phyloP scores from a whole-genome alignment of 768 basidiomycete species.

The Mycena kentingensis region DNA sequence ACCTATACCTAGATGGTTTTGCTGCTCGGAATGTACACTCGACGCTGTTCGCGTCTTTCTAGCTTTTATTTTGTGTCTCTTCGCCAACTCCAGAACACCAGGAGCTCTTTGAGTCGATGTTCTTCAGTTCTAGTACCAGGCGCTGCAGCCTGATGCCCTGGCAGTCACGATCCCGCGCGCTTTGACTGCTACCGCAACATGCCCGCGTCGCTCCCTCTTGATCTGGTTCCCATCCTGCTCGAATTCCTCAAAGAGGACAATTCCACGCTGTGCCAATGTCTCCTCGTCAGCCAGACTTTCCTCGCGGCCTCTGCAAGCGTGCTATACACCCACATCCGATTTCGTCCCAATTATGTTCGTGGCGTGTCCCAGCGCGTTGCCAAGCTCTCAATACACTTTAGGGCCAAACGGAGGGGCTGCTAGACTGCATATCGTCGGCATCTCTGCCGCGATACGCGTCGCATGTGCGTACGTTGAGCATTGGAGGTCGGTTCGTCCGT shows the following conservation, averaged over 20 bases:
- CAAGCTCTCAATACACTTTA: not conserved
- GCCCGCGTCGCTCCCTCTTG: not conserved
- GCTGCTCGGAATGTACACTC: too few relatives aligned
- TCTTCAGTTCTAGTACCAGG: too few relatives aligned
- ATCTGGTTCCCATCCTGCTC: conserved; percentile 28
- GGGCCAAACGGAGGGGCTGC: conserved; percentile 5
- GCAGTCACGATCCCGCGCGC: too few relatives aligned
- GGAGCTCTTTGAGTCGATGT: too few relatives aligned
- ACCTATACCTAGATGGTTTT: too few relatives aligned
- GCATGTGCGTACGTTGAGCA: conserved; percentile 45
- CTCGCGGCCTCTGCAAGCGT: conserved; percentile 44
- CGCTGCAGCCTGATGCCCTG: too few relatives aligned
- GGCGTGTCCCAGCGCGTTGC: not conserved
- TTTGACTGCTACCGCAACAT: too few relatives aligned
- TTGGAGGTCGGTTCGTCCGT: conserved; percentile 40
- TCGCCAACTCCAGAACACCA: too few relatives aligned
- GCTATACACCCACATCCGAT: conserved; percentile 48
- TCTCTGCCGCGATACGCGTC: conserved; percentile 40
- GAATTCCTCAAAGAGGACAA: conserved; percentile 37
- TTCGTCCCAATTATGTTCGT: conserved; percentile 36
- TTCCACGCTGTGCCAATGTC: conserved; percentile 39
- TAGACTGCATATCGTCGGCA: conserved; percentile 37
- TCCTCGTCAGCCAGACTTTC: conserved; percentile 50
- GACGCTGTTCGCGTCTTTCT: too few relatives aligned
- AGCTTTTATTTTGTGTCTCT: too few relatives aligned